Evolutionary conservation across 164 flowering plant genomes (phyloP).

Genomic region (Pachysandra terminalis): DNA sequence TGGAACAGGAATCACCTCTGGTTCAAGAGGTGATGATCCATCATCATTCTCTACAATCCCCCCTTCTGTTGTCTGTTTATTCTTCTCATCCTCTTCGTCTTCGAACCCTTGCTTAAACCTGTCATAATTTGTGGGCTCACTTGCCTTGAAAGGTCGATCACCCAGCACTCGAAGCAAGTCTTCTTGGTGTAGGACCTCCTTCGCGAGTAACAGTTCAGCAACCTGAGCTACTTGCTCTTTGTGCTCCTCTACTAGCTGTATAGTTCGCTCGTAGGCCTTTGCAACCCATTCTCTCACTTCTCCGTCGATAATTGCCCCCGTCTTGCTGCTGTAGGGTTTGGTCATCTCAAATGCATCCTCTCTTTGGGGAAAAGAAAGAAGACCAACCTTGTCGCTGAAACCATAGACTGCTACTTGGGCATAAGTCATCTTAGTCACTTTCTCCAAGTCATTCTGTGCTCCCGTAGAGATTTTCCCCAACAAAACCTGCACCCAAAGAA

Average conservation of each 20-base stretch:
- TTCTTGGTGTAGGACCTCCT: slow-evolving; percentile 91
- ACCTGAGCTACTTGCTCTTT: slow-evolving; percentile 71
- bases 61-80: slow-evolving; percentile 13
- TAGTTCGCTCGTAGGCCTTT: slow-evolving; percentile 66
- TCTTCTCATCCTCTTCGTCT: slow-evolving; percentile 51
- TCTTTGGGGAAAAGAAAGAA: slow-evolving; percentile 85
- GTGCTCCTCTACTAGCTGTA: slow-evolving; percentile 69
- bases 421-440: slow-evolving; percentile 93
- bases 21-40: slow-evolving; percentile 42
- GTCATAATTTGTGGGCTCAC: slow-evolving; percentile 74
- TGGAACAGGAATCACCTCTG: slow-evolving; percentile 64
- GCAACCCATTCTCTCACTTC: slow-evolving; percentile 93
- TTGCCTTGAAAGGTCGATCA: slow-evolving; percentile 73
- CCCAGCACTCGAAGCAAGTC: slow-evolving; percentile 74
- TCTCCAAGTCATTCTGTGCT: slow-evolving; percentile 93
- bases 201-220: slow-evolving; percentile 84
- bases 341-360: slow-evolving; percentile 70
- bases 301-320: slow-evolving; percentile 72
- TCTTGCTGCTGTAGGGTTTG: slow-evolving; percentile 93
- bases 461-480: slow-evolving; percentile 93
- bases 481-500: slow-evolving; percentile 50
- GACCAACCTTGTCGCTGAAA: slow-evolving; percentile 88
- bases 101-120: slow-evolving; percentile 65
- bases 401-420: slow-evolving; percentile 93
- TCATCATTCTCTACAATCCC: slow-evolving; percentile 38